Conservation (phyloP, 768 basidiomycete species). For the Boletellus ananiceps region DNA sequence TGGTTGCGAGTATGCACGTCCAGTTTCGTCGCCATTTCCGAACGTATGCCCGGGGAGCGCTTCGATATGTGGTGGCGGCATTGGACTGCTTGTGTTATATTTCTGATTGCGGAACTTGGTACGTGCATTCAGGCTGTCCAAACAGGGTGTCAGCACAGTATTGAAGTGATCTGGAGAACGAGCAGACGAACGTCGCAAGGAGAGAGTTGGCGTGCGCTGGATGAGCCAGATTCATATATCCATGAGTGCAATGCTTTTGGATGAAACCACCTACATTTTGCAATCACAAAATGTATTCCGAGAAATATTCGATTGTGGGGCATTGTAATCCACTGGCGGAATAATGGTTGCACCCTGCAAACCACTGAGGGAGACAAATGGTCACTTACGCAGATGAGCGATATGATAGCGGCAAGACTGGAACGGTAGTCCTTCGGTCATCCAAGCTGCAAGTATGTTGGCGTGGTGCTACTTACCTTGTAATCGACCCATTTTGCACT, state of each 20-base stretch:
- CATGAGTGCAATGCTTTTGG: neutral
- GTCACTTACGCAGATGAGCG: conserved; percentile 19
- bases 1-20: neutral
- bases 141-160: neutral
- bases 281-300: conserved; percentile 22
- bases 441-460: neutral
- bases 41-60: neutral
- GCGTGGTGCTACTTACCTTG: conserved; percentile 9
- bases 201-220: conserved; percentile 26
- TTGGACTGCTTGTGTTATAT: neutral
- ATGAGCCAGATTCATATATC: neutral
- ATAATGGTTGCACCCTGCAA: neutral
- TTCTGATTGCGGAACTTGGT: conserved; percentile 3
- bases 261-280: conserved; percentile 12
- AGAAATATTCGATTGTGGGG: conserved; percentile 24
- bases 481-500: conserved; percentile 20
- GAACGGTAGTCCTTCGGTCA: neutral
- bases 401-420: conserved; percentile 13
- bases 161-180: neutral
- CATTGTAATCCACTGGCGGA: conserved; percentile 18
- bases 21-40: neutral
- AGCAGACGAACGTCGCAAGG: conserved; percentile 20
- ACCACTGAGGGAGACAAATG: neutral
- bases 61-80: conserved; percentile 7
- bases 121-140: conserved; percentile 21